Evolutionary conservation across 495 filamentous ascomycete species (phyloP), one percentile per base, ranked within the genome.

Genomic region (Hyphodiscus hymeniophilus): DNA sequence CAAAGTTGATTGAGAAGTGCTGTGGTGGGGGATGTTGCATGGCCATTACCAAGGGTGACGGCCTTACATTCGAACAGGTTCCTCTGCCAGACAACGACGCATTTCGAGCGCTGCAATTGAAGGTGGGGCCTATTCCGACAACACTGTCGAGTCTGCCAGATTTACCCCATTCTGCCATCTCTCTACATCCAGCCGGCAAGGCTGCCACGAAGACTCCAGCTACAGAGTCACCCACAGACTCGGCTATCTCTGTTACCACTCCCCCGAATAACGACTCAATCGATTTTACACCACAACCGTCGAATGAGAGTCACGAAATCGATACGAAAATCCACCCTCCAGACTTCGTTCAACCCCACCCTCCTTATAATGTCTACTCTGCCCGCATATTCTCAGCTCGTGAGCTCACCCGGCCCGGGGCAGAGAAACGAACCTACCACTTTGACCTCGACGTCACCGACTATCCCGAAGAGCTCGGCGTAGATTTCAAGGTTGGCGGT

Each of bases 381-480:
- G 89, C 90, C 18, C 85, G 79, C 49, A 75, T 98, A 34, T 79
- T 85, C 61, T 77, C 77, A 57, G 79, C 88, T 1, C 83, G 92
- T 22, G 89, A 95, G 63, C 66, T 98, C 48, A 98, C 92, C 1
- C 82, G 79, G 51, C 68, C 73, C n/a, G 90, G 90, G n/a, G 92
- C 92, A 10, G 85, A 91, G 69, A 97, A 97, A 74, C 74, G 90
- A 35, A 98, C 92, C 0, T 95, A 88, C 64, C 92, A 98, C 62
- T 96, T 96, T 56, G 92, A 96, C 52, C 77, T 98, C 32, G 92
- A 97, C 56, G 85, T 98, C 35, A 97, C 92, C 22, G 81, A 95
- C 60, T 98, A 98, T 56, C 92, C 92, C 0, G 81, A 80, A 21
- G 88, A 91, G 65, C 81, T 86, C 32, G 77, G 77, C 47, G 78